Percentiles rank a stretch among this genome's conserved stretches.
Evolutionary conservation across 2,329 filamentous ascomycete species (phyloP).

Genomic region (Colletotrichum tropicale): DNA sequence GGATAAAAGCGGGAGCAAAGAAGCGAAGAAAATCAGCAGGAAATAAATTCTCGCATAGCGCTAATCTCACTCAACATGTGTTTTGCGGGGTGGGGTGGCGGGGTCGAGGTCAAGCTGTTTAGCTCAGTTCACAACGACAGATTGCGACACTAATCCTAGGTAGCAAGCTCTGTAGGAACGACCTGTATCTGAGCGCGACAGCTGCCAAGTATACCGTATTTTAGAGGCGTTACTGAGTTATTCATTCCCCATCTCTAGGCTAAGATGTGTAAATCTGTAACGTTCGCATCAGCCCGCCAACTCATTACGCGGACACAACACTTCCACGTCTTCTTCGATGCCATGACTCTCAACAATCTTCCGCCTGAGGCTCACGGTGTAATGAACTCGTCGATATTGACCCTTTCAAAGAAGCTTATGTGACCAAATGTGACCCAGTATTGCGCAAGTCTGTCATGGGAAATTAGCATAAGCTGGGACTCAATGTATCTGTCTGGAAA

Average conservation of each 20-base stretch:
- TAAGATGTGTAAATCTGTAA: background rate
- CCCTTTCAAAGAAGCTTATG: slow-evolving; percentile 65
- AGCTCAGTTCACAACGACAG: background rate
- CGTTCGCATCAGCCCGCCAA: background rate
- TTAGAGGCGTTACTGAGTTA: background rate
- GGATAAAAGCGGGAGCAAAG: background rate
- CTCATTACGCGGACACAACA: background rate
- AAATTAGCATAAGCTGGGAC: slow-evolving; percentile 79
- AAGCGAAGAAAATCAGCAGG: background rate
- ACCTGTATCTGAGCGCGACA: background rate
- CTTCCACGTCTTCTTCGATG: background rate
- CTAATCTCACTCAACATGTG: background rate
- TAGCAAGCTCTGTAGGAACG: background rate
- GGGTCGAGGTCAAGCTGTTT: background rate
- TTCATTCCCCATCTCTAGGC: background rate
- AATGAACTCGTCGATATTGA: slow-evolving; percentile 61
- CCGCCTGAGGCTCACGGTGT: slow-evolving; percentile 20
- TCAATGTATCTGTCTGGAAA: slow-evolving; percentile 74
- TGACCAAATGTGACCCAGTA: slow-evolving; percentile 74
- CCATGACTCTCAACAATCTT: background rate
- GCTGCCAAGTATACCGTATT: background rate
- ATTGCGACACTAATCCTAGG: background rate
- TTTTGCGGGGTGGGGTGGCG: background rate
- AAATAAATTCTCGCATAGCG: background rate
- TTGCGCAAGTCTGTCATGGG: slow-evolving; percentile 77